phyloP scores from a whole-genome alignment of 176 grass and related monocot genomes.

The Oryza meyeriana region DNA sequence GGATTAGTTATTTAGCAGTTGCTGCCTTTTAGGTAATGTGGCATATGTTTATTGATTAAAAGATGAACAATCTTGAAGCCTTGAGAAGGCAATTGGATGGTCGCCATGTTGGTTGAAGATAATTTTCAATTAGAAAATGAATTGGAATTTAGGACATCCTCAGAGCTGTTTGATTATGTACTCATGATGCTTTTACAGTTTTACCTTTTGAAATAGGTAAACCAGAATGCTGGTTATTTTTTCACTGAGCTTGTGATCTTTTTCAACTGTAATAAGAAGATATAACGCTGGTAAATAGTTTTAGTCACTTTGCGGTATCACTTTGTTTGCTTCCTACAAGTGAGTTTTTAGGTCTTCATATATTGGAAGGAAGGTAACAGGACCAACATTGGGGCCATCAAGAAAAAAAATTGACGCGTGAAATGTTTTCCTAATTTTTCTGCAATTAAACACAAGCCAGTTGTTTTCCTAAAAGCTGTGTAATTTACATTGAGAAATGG shows the following conservation, averaged over 20 bases:
- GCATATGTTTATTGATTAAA: not conserved
- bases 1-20: slow-evolving; percentile 28
- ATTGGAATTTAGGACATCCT: not conserved
- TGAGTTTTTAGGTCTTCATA: not conserved
- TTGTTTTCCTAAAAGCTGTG: not conserved
- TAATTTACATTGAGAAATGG: not conserved
- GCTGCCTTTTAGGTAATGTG: slow-evolving; percentile 28
- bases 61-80: not conserved
- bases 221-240: not conserved
- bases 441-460: not conserved
- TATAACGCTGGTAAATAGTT: not conserved
- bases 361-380: no score
- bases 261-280: not conserved
- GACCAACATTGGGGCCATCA: not conserved
- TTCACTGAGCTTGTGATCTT: not conserved
- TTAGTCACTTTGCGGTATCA: not conserved
- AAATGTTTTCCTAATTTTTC: not conserved
- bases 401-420: not conserved
- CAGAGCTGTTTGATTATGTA: slow-evolving; percentile 18
- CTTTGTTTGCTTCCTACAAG: not conserved
- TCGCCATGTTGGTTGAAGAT: slow-evolving; percentile 26
- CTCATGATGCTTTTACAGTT: not conserved
- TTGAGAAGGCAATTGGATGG: slow-evolving; percentile 13
- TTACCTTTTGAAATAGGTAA: not conserved
- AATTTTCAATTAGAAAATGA: slow-evolving; percentile 22